Conservation (phyloP, 2,329 filamentous ascomycete species). For the Monosporascus sp. region DNA sequence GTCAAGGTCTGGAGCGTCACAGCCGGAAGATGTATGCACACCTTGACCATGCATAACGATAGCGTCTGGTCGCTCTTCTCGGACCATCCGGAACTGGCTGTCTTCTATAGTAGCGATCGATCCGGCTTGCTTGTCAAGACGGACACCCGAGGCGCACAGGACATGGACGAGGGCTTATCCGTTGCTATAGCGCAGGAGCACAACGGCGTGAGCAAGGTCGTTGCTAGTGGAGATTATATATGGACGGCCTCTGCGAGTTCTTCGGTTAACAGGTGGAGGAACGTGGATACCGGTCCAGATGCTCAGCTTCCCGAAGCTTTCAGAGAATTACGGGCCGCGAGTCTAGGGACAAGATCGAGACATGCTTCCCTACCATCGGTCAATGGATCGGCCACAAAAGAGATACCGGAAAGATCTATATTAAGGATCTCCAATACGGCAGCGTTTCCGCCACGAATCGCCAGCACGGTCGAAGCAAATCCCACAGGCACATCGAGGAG, state of each 20-base stretch:
- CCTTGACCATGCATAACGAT: slow-evolving; percentile 97
- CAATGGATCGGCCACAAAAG: slow-evolving; percentile 43
- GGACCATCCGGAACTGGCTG: slow-evolving; percentile 73
- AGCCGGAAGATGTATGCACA: slow-evolving; percentile 94
- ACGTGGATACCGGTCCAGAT: slow-evolving; percentile 73
- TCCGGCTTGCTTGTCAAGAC: slow-evolving; percentile 95
- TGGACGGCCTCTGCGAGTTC: slow-evolving; percentile 90
- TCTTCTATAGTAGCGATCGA: slow-evolving; percentile 94
- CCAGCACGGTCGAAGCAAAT: slow-evolving; percentile 51
- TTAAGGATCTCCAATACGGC: slow-evolving; percentile 81
- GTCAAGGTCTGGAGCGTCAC: slow-evolving; percentile 98
- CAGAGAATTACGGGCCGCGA: slow-evolving; percentile 38
- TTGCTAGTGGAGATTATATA: slow-evolving; percentile 68
- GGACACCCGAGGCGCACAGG: slow-evolving; percentile 68
- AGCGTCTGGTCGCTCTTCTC: slow-evolving; percentile 96
- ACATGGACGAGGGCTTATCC: slow-evolving; percentile 81
- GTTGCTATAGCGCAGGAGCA: slow-evolving; percentile 91
- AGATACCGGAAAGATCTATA: slow-evolving; percentile 73
- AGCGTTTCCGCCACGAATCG: slow-evolving; percentile 58
- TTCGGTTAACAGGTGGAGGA: slow-evolving; percentile 86
- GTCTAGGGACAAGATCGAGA: slow-evolving; percentile 33
- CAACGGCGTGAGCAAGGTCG: slow-evolving; percentile 66
- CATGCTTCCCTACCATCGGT: slow-evolving; percentile 29
- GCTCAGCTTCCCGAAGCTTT: slow-evolving; percentile 58
- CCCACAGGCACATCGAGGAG: slow-evolving; percentile 42